Conservation (phyloP, 768 basidiomycete genomes). For the Chlorophyllum brunneum region DNA sequence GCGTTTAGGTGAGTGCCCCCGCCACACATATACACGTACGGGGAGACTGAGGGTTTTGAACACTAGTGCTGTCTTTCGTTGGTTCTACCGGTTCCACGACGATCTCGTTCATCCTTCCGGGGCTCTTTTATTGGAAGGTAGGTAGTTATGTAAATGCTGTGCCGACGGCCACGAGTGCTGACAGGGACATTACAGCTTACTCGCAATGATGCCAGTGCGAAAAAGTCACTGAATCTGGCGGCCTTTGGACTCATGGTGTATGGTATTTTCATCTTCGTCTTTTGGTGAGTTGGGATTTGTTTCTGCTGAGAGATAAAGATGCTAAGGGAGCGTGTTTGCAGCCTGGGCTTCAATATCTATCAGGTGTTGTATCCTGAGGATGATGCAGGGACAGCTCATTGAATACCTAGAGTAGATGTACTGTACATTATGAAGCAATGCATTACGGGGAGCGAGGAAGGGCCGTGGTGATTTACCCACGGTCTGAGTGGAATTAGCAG, state of each 20-base stretch:
- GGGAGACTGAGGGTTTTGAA: conserved; percentile 7
- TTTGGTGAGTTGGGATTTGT: conserved; percentile 63
- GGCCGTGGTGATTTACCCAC: conserved; percentile 41
- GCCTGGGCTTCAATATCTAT: conserved; percentile 80
- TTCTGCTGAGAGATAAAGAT: background rate
- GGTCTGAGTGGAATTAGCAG: conserved; percentile 19
- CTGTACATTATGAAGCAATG: conserved; percentile 1
- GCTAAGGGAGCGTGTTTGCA: conserved; percentile 25
- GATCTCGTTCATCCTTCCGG: conserved; percentile 94
- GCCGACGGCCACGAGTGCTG: conserved; percentile 9
- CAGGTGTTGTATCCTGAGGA: conserved; percentile 39
- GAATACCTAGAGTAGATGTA: conserved; percentile 13
- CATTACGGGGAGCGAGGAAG: conserved; percentile 1
- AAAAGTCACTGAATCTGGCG: conserved; percentile 46
- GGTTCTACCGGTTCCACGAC: conserved; percentile 96
- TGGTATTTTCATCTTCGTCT: conserved; percentile 75
- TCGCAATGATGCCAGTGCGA: conserved; percentile 55
- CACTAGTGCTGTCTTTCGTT: conserved; percentile 87
- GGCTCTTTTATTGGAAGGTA: conserved; percentile 92
- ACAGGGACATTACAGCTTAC: conserved; percentile 47
- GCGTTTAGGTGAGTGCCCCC: conserved; percentile 54
- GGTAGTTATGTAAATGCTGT: conserved; percentile 14
- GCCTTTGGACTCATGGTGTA: conserved; percentile 70
- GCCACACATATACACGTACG: too few relatives aligned
- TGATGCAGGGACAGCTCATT: conserved; percentile 6